Conservation (phyloP, 2,329 filamentous ascomycete genomes). For the Microthyrium microscopicum region DNA sequence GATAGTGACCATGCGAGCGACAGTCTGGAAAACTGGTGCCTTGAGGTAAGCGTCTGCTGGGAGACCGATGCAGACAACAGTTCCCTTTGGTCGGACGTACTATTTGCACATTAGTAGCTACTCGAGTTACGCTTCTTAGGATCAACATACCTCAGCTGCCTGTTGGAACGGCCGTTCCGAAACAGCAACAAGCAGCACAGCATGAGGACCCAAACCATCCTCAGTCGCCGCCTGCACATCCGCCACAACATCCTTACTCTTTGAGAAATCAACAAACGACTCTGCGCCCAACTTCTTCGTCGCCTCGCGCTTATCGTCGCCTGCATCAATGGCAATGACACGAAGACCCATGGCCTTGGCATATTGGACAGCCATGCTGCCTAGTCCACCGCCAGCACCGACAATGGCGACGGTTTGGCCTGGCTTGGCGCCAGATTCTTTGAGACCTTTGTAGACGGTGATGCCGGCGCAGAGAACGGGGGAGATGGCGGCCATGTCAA, state of each 20-base stretch:
- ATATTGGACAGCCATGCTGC: constrained; percentile 68
- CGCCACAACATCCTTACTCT: constrained; percentile 58
- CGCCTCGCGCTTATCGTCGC: constrained; percentile 63
- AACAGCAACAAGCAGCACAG: constrained; percentile 72
- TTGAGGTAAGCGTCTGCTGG: constrained; percentile 64
- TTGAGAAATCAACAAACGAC: constrained; percentile 65
- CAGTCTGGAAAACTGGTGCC: constrained; percentile 78
- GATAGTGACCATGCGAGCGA: constrained; percentile 81
- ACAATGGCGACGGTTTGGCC: constrained; percentile 72
- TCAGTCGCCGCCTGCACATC: constrained; percentile 69
- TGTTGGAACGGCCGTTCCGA: constrained; percentile 91
- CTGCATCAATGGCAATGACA: constrained; percentile 67
- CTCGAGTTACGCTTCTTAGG: neutral
- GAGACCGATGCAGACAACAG: constrained; percentile 77
- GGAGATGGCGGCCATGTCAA: constrained; percentile 58
- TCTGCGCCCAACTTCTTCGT: constrained; percentile 53
- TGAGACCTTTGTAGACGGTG: constrained; percentile 83
- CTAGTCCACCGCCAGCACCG: constrained; percentile 71
- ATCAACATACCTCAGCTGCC: constrained; percentile 41
- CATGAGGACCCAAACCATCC: constrained; percentile 72
- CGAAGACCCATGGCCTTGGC: constrained; percentile 78
- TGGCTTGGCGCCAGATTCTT: constrained; percentile 59
- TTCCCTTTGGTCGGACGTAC: constrained; percentile 70
- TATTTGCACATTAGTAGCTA: constrained; percentile 13
- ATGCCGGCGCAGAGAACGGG: constrained; percentile 74